phyloP scores from a whole-genome alignment of 2,329 filamentous ascomycete species.

The Thermoascus crustaceus region DNA sequence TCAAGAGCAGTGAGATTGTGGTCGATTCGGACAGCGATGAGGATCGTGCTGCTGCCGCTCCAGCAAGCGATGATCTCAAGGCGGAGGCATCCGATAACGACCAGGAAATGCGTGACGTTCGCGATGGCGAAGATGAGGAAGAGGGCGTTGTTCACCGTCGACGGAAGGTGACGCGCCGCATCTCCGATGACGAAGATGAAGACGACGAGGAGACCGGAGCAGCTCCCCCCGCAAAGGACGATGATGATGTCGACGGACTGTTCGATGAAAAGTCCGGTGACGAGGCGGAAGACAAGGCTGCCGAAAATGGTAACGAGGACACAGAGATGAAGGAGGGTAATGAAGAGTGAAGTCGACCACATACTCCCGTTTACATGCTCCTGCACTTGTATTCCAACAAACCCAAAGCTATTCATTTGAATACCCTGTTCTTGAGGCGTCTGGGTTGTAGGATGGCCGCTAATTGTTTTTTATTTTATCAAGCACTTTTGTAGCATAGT shows the following conservation, averaged over 20 bases:
- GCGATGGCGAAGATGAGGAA: neutral
- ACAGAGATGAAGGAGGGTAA: neutral
- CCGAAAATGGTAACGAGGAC: neutral
- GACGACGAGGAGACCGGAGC: neutral
- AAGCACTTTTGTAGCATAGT: no score
- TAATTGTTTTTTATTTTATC: no score
- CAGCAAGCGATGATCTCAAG: slow-evolving; percentile 17
- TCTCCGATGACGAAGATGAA: neutral
- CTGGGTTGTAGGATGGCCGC: neutral
- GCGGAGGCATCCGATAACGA: neutral
- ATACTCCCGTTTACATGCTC: no score
- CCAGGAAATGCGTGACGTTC: neutral
- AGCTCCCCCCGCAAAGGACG: neutral
- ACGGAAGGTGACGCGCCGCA: slow-evolving; percentile 1
- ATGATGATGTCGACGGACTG: neutral
- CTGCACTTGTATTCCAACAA: no score
- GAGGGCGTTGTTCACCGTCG: neutral
- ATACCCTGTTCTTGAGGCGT: slow-evolving; percentile 1
- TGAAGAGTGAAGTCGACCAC: neutral
- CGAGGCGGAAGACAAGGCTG: neutral
- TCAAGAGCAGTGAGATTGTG: slow-evolving; percentile 77
- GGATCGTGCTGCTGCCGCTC: slow-evolving; percentile 25
- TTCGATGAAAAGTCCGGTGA: neutral
- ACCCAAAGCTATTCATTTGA: neutral
- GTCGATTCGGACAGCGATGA: slow-evolving; percentile 64